Evolutionary conservation across 805 yeast genomes (phyloP), one percentile per base, ranked within the genome.

Genomic region (Candida odintsovae): DNA sequence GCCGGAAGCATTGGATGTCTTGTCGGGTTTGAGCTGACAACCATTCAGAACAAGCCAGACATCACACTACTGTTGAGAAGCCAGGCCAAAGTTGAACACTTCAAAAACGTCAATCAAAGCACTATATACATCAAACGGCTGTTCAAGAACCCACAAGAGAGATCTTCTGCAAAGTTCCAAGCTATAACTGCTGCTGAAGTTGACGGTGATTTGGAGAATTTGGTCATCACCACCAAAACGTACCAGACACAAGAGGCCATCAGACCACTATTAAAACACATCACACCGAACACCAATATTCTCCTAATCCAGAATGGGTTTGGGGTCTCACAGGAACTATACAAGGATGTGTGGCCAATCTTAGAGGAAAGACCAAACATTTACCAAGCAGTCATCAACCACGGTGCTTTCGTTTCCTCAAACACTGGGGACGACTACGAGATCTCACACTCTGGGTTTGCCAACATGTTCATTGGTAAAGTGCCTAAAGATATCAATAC

Each of bases 221-320:
- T 92, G 49, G 73, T 92, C 9, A 75, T 92, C 10, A 71, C 95
- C 10, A 89, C 96, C 5, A 92, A 92, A 64, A 80, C 95, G 0
- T 80, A 83, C 50, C 87, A 85, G 57, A 85, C 95, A 0, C 66
- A 72, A 20, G 62, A 64, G 4, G 95, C 97, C 0, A 49, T 90
- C 16, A 59, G 56, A 29, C 83, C 84, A 3, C 70, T 80, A 44
- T 50, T 78, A 19, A 71, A 74, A 1, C 66, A 66, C 45, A 71
- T 92, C 25, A 63, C 66, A 25, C 58, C 67, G 2, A 60, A 70
- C 3, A 78, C 95, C 2, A 83, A 80, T 49, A 66, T 90, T 12
- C 58, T 92, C 35, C 64, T 94, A 20, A 65, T 92, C 7, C 98
- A 94, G 55, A 94, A 94, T 62, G 99, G 99, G 1, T 73, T 90